Base-by-base conservation (phyloP, 768 basidiomycete species). In the Kwoniella bestiolae region DNA sequence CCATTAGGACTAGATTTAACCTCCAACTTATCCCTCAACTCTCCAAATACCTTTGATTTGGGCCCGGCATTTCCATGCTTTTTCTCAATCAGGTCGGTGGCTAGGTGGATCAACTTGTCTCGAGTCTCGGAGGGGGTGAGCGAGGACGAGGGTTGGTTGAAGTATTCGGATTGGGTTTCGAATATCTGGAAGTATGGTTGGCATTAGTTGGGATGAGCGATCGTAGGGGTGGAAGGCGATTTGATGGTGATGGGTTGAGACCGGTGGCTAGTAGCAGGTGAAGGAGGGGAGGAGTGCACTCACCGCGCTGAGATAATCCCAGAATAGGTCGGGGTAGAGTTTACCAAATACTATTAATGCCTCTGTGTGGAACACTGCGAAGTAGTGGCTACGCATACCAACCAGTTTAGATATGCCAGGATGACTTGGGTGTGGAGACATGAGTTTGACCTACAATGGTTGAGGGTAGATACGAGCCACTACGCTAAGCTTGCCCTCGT, bases 271-370 rank as follows among this genome's bases (percentile, higher is more conserved):
- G n/a, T n/a, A 41, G 29, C 21, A 32, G 52, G n/a, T n/a, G 25
- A 41, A 38, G 14, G 18, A 26, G 26, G 45, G 32, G 12, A 63
- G n/a, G 34, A 35, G 46, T 45, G 5, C 21, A 74, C 84, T 63
- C 74, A 91, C 90, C 9, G 83, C 84, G 25, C 87, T 83, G 51
- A 89, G 87, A 83, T 89, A 95, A 0, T 83, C 69, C 91, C 92
- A 93, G 81, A 90, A 94, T 23, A 86, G 83, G n/a, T 86, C 85
- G 0, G 93, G 92, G 0, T 90, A 86, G 21, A 86, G 85, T 32
- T 86, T 86, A 3, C 87, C 85, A 35, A 89, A 91, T 5, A 92
- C 91, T 8, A 95, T 83, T 11, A 85, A 88, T 14, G 92, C 90
- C 82, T 96, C 94, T 68, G 91, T 90, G 2, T 87, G 86, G 56